Percentiles rank a stretch among this genome's conserved stretches.
Conservation (phyloP, 2,329 filamentous ascomycete species). For the Simplicillium sp. region DNA sequence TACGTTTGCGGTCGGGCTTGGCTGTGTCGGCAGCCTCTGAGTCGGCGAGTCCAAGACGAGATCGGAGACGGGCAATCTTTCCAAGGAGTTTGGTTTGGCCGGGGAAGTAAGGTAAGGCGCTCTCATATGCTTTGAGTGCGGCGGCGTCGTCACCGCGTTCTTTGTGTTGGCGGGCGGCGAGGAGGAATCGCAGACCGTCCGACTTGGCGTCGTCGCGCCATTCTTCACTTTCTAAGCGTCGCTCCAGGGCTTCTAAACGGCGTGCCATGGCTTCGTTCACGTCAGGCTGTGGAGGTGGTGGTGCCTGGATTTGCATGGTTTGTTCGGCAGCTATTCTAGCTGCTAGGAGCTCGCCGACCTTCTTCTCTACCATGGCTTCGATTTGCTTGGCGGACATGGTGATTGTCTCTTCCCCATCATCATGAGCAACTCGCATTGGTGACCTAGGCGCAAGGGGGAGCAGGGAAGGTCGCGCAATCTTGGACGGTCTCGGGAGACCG, state of each 20-base stretch:
- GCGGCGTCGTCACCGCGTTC: conserved; percentile 69
- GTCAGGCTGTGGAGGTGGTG: conserved; percentile 29
- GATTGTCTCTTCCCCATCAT: conserved; percentile 18
- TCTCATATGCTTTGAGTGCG: conserved; percentile 77
- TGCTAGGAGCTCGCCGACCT: conserved; percentile 81
- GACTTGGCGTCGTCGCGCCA: conserved; percentile 60
- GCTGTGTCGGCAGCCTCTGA: not conserved
- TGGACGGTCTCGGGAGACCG: conserved; percentile 32
- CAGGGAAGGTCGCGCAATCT: conserved; percentile 29
- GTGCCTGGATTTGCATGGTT: conserved; percentile 20
- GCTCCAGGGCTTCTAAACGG: conserved; percentile 75
- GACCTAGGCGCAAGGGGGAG: conserved; percentile 8
- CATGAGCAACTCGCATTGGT: conserved; percentile 14
- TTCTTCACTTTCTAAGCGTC: conserved; percentile 62
- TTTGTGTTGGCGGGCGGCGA: conserved; percentile 90
- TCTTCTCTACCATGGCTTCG: conserved; percentile 85
- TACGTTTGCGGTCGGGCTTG: conserved; percentile 5
- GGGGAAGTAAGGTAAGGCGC: conserved; percentile 77
- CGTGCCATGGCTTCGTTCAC: conserved; percentile 71
- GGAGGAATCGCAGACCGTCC: conserved; percentile 73
- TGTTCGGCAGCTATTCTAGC: conserved; percentile 49
- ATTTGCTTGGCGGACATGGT: conserved; percentile 65
- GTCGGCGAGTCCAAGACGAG: conserved; percentile 31
- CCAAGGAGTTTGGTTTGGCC: conserved; percentile 67
- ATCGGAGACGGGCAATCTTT: conserved; percentile 57